These are phyloP conservation scores for Lasiosphaeriaceae sp. DNA, from an alignment of 495 filamentous ascomycete species.

Conservation along the genomic window DNA sequence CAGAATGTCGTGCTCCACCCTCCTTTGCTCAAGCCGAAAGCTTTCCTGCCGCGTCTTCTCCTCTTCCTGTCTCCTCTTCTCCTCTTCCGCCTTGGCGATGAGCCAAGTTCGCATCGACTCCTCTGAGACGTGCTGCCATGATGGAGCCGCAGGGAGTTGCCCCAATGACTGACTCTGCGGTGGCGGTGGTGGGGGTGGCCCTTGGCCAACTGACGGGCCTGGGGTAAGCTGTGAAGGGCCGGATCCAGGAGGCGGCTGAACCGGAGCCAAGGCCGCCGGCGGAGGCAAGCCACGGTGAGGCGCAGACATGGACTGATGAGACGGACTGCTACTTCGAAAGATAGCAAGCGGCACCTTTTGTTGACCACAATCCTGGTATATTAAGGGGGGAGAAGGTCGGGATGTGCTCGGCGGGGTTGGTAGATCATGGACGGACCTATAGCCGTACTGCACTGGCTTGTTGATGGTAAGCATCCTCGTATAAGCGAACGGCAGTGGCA, in stretches of 20 bases:
- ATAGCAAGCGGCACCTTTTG: conserved; percentile 34
- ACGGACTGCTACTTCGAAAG: conserved; percentile 37
- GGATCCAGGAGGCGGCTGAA: conserved; percentile 40
- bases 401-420: conserved; percentile 56
- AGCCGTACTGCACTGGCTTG: conserved; percentile 62
- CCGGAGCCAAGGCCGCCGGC: conserved; percentile 66
- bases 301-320: conserved; percentile 59
- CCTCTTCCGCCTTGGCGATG: conserved; percentile 78
- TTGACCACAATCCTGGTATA: conserved; percentile 45
- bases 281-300: conserved; percentile 73
- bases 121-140: conserved; percentile 70
- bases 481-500: conserved; percentile 9
- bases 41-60: conserved; percentile 81
- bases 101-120: conserved; percentile 82
- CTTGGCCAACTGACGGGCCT: conserved; percentile 24
- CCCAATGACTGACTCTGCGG: conserved; percentile 38
- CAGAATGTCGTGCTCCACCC: conserved; percentile 76
- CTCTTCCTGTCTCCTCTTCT: conserved; percentile 82
- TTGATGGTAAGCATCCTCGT: conserved; percentile 65
- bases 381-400: conserved; percentile 58
- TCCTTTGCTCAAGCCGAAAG: conserved; percentile 73
- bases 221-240: conserved; percentile 24
- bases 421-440: conserved; percentile 66
- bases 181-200: conserved; percentile 35
- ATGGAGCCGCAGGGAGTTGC: conserved; percentile 64